phyloP scores from a whole-genome alignment of 305 asterid genomes.

The Plantago coronopus region DNA sequence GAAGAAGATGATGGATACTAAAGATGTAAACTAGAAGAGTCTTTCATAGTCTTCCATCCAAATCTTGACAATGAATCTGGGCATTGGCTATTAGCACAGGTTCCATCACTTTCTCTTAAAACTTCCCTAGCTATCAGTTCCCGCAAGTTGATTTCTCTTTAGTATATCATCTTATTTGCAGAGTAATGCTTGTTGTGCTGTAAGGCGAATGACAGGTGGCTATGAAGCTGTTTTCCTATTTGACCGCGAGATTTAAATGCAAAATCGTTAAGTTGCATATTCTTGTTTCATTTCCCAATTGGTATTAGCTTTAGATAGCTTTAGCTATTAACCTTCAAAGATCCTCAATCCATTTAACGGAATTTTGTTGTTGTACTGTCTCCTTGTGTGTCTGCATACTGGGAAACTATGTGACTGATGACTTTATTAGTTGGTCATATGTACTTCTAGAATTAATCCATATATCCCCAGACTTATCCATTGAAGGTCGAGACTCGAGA shows the following conservation, averaged over 20 bases:
- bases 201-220: not conserved
- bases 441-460: not conserved
- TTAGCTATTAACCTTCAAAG: not conserved
- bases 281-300: not conserved
- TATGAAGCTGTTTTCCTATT: not conserved
- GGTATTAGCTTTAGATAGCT: not conserved
- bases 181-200: not conserved
- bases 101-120: too few species aligned
- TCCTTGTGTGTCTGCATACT: not conserved
- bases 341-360: not conserved
- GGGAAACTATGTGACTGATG: constrained; percentile 3
- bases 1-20: too few species aligned
- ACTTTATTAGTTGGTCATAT: not conserved
- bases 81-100: too few species aligned
- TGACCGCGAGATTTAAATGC: not conserved
- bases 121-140: too few species aligned
- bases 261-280: not conserved
- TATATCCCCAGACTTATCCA: not conserved
- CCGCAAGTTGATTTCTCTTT: not conserved
- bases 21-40: too few species aligned
- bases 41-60: too few species aligned
- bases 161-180: not conserved
- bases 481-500: not conserved
- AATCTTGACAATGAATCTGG: too few species aligned
- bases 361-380: not conserved